These are phyloP conservation scores for Fusarium algeriense DNA, from an alignment of 2,329 filamentous ascomycete species.

Conservation along the genomic window DNA sequence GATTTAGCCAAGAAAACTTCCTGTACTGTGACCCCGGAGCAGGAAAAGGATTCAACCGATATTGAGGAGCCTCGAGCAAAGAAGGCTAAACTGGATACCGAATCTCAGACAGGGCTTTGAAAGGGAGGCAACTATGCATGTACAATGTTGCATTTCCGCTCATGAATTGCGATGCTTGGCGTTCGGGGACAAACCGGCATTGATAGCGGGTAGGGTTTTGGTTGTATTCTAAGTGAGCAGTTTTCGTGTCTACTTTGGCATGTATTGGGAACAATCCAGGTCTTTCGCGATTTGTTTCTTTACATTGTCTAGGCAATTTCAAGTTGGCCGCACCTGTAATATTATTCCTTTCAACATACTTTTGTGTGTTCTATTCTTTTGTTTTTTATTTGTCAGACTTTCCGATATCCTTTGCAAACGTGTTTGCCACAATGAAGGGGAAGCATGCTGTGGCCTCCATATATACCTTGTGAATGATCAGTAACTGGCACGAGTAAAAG, in stretches of 20 bases:
- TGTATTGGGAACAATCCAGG: neutral
- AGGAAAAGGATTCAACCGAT: neutral
- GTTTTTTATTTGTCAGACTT: constrained; percentile 24
- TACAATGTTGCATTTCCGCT: neutral
- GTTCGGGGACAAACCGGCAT: neutral
- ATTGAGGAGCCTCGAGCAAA: neutral
- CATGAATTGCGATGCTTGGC: neutral
- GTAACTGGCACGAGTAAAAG: neutral
- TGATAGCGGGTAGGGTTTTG: neutral
- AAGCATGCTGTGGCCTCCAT: constrained; percentile 74
- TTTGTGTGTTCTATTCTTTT: neutral
- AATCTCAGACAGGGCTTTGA: neutral
- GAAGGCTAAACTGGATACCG: neutral
- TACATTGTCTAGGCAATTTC: neutral
- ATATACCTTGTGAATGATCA: constrained; percentile 63
- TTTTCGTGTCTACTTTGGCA: neutral
- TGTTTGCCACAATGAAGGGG: constrained; percentile 75
- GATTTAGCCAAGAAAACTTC: neutral
- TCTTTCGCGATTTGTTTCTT: neutral
- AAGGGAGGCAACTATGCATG: neutral
- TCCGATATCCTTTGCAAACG: constrained; percentile 68
- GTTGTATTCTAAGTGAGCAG: neutral
- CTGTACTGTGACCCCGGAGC: neutral
- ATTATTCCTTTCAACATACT: neutral
- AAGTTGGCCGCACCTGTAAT: neutral